Conservation (phyloP, 1,284 basidiomycete species). For the Cutaneotrichosporon cyanovorans region DNA sequence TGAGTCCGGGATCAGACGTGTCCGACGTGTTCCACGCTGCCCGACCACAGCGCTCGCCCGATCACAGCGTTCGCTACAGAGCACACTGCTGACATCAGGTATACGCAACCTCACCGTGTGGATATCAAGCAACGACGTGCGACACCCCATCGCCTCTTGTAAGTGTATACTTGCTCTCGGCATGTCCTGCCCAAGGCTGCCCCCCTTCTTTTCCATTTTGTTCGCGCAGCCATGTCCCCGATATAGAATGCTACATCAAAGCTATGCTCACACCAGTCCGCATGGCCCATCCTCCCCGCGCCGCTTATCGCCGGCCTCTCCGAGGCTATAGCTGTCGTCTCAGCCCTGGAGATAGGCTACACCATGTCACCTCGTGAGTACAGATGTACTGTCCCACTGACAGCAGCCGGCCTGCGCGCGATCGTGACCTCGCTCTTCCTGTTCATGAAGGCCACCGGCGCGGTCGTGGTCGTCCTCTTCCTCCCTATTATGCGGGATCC, state of each 20-base stretch:
- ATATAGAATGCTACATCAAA: neutral
- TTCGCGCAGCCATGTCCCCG: no score
- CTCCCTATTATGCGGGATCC: conserved; percentile 26
- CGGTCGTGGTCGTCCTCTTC: conserved; percentile 18
- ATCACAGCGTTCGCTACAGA: no score
- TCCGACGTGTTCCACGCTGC: no score
- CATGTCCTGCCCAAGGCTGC: no score
- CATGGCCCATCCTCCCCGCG: conserved; percentile 24
- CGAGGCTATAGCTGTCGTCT: conserved; percentile 24
- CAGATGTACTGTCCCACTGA: neutral
- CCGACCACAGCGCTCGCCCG: no score
- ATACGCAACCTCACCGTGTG: conserved; percentile 47
- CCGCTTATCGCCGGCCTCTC: conserved; percentile 22
- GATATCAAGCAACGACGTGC: conserved; percentile 28
- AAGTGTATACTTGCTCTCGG: conserved; percentile 2
- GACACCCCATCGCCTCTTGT: conserved; percentile 15
- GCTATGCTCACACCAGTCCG: conserved; percentile 17
- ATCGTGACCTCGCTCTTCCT: conserved; percentile 25
- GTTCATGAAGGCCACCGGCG: conserved; percentile 22
- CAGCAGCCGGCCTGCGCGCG: conserved; percentile 20
- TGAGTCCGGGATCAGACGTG: no score
- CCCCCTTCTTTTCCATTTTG: no score
- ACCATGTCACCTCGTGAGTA: conserved; percentile 25
- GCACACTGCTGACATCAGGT: conserved; percentile 47
- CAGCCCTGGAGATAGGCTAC: conserved; percentile 26